phyloP scores from a whole-genome alignment of 352 stramenopile species.

The Globisporangium ultimum region DNA sequence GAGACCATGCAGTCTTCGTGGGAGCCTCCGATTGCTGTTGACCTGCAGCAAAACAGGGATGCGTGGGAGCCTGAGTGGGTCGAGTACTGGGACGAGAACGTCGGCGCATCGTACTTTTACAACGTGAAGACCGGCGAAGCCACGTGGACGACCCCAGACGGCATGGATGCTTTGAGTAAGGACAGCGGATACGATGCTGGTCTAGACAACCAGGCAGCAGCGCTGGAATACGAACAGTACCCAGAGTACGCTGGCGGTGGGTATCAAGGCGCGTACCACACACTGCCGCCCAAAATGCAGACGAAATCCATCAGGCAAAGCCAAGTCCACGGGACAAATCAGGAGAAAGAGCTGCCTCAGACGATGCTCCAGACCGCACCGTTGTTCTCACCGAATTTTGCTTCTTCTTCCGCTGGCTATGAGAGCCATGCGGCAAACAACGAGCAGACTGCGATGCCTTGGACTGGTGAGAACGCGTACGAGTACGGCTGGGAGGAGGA shows the following conservation, averaged over 20 bases:
- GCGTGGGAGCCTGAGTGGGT: conserved; percentile 51
- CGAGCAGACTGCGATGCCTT: no score
- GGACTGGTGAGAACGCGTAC: conserved; percentile 9
- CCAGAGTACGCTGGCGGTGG: background rate
- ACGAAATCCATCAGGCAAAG: background rate
- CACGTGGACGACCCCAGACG: conserved; percentile 54
- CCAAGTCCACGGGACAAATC: background rate
- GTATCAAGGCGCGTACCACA: conserved; percentile 6
- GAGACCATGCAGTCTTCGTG: conserved; percentile 49
- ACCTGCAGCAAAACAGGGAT: conserved; percentile 5
- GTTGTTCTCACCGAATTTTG: no score
- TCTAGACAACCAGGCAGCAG: conserved; percentile 1
- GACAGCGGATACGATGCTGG: no score
- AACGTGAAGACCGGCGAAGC: conserved; percentile 63
- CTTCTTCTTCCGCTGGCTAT: no score
- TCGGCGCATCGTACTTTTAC: conserved; percentile 63
- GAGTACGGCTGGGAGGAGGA: conserved; percentile 19
- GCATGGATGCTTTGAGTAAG: conserved; percentile 2
- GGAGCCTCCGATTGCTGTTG: conserved; percentile 19
- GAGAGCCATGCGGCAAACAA: no score
- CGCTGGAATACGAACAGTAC: conserved; percentile 1
- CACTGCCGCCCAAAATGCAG: conserved; percentile 16
- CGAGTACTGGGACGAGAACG: conserved; percentile 74
- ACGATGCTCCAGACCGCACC: conserved; percentile 13
- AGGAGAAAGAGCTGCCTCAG: conserved; percentile 5